Conservation (phyloP, 306 rosid genomes). For the apple (Malus domestica) region ASM211411v1 NC_041791.1:19286001-19286500, state of each 20-base stretch:
- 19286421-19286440: fast-evolving
- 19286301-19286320: not conserved
- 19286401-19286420: too few species aligned
- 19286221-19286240: conserved; percentile 49
- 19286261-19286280: not conserved
- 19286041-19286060: conserved; percentile 28
- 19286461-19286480: too few species aligned
- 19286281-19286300: not conserved
- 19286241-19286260: conserved; percentile 26
- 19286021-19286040: conserved; percentile 36
- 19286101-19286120: conserved; percentile 16
- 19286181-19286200: conserved; percentile 42
- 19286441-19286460: too few species aligned
- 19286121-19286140: conserved; percentile 24
- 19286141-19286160: conserved; percentile 29
- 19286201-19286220: conserved; percentile 37
- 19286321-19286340: too few species aligned
- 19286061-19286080: conserved; percentile 18
- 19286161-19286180: conserved; percentile 25
- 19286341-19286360: fast-evolving
- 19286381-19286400: too few species aligned
- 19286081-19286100: conserved; percentile 23
- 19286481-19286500: too few species aligned
- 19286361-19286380: too few species aligned
- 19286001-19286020: conserved; percentile 49